Percentiles rank a stretch among this genome's conserved stretches.
Conservation (phyloP, 1,284 basidiomycete genomes). For the Fomes fomentarius region DNA sequence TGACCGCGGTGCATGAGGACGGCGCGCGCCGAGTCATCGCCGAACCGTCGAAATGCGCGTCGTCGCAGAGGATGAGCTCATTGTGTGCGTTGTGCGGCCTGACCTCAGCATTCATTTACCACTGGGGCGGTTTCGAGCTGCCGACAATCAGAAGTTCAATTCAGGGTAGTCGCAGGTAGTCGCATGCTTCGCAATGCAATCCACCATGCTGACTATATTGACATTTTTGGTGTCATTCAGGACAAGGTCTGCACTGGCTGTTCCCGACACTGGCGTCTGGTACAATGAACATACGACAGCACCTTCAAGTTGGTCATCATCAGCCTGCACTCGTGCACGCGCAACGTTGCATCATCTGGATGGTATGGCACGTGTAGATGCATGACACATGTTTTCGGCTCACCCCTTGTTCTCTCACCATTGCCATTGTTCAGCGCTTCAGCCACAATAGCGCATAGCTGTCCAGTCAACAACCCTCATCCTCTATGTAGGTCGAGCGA, state of each 20-base stretch:
- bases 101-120: conserved; percentile 20
- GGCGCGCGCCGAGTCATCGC: conserved; percentile 15
- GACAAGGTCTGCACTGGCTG: too few species aligned
- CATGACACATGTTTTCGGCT: conserved; percentile 7
- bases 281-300: too few species aligned
- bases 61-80: conserved; percentile 12
- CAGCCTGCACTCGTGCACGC: background rate
- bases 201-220: conserved; percentile 16
- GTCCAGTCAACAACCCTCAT: too few species aligned
- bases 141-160: conserved; percentile 8
- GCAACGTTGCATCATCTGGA: conserved; percentile 12
- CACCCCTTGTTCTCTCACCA: conserved; percentile 7
- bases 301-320: too few species aligned
- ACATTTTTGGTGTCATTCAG: background rate
- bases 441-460: too few species aligned
- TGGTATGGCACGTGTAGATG: conserved; percentile 17
- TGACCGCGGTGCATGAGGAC: conserved; percentile 16
- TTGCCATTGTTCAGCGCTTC: background rate
- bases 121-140: conserved; percentile 3
- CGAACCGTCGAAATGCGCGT: conserved; percentile 16
- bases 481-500: background rate
- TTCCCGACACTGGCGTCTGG: too few species aligned
- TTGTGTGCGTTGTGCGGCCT: conserved; percentile 20
- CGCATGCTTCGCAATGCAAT: conserved; percentile 14
- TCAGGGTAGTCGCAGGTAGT: conserved; percentile 21